These are phyloP conservation scores for Amanita rubescens DNA, from an alignment of 768 basidiomycete genomes.

Conservation along the genomic window DNA sequence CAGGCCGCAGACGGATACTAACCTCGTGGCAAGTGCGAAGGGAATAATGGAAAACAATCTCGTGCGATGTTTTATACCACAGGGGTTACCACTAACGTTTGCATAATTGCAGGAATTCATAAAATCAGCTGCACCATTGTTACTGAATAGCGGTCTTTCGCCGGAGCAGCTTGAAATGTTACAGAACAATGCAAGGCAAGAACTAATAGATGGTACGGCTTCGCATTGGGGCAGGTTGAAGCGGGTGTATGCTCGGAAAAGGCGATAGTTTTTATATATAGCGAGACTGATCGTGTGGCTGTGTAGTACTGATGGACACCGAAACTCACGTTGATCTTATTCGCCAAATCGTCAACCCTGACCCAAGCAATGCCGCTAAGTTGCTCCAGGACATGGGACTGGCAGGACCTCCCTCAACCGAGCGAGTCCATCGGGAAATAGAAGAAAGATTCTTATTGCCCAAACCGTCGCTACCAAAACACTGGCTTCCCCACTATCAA, in stretches of 20 bases:
- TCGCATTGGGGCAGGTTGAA: conserved; percentile 50
- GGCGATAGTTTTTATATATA: conserved; percentile 6
- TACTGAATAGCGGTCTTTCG: conserved; percentile 56
- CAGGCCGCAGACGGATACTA: conserved; percentile 37
- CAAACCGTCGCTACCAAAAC: conserved; percentile 51
- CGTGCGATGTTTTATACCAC: conserved; percentile 24
- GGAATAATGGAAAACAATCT: conserved; percentile 49
- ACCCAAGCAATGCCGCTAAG: conserved; percentile 27
- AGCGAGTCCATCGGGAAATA: conserved; percentile 58
- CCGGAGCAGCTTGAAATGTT: conserved; percentile 46
- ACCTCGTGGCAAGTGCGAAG: too few relatives aligned
- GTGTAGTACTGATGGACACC: conserved; percentile 22
- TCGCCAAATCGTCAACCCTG: conserved; percentile 40
- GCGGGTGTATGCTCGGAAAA: conserved; percentile 55
- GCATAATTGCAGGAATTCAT: conserved; percentile 46
- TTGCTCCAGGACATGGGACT: conserved; percentile 55
- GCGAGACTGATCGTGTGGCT: background rate
- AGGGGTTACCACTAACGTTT: background rate
- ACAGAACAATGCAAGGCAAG: conserved; percentile 41
- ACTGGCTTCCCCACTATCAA: conserved; percentile 80
- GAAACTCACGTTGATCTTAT: conserved; percentile 29
- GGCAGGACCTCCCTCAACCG: conserved; percentile 45
- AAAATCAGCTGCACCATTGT: conserved; percentile 56
- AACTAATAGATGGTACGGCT: conserved; percentile 39
- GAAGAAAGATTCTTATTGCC: conserved; percentile 73